Evolutionary conservation across 2,329 filamentous ascomycete species (phyloP), one percentile per base, ranked within the genome.

Genomic region (Metarhizium robertsii): DNA sequence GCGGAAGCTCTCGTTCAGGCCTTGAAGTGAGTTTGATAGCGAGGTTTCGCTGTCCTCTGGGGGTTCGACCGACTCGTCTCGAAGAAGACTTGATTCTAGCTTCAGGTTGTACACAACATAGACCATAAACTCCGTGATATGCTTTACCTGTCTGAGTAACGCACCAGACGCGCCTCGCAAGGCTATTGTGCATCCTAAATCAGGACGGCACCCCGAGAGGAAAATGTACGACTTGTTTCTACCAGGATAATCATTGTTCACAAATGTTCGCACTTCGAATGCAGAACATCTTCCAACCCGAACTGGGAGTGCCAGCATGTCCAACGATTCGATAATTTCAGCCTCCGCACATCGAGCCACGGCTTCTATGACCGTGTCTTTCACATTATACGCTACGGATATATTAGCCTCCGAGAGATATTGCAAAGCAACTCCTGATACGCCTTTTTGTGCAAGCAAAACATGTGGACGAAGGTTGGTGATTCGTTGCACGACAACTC

Each of bases 41-140:
- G 70, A 73, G 38, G 59, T 61, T 3, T 82, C 79, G 8, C 78
- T 74, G 32, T 80, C 79, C 1, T 81, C 79, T 1, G 91, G 91
- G 25, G 95, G 86, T 59, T 92, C 83, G 16, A 95, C 87, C 62
- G 90, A 95, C 64, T 95, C 92, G 68, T 99, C 94, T 53, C 90
- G 83, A 80, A 99, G 89, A 49, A 99, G 76, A 62, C 89, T 96
- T 1, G 94, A 96, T 71, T 99, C 94, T 14, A 99, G 79, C 67
- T 95, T 96, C 53, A 99, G 78, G 64, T 96, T 99, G 72, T 99
- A 99, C 13, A 97, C 92, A 20, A 99, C 95, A 63, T 97, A 99
- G 42, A 95, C 88, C 92, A 99, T 96, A 67, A 99, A 97, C 67
- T 99, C 94, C 11, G 92, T 94, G 61, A 99, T 94, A 53, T 85